Percentiles rank a stretch among this genome's conserved stretches.
Evolutionary conservation across 768 basidiomycete species (phyloP).

Genomic region (Hypholoma sublateritium): DNA sequence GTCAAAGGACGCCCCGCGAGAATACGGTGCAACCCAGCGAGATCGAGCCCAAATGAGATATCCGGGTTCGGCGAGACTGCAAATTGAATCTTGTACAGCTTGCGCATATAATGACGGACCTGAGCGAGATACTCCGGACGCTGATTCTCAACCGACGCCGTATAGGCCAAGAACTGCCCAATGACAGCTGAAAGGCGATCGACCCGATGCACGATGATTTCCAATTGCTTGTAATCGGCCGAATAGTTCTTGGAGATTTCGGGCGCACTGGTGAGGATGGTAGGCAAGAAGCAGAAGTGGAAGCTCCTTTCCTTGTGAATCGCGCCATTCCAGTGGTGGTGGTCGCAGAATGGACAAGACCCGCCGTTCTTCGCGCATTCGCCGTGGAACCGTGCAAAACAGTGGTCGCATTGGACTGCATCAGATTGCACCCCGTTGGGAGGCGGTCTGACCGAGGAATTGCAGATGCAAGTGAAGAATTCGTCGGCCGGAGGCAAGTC

Average conservation of each 20-base stretch:
- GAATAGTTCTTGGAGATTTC: constrained; percentile 80
- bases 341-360: constrained; percentile 89
- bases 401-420: constrained; percentile 90
- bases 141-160: constrained; percentile 68
- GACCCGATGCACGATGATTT: constrained; percentile 76
- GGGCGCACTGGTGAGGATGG: constrained; percentile 70
- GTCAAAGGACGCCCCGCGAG: constrained; percentile 64
- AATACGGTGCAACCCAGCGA: constrained; percentile 80
- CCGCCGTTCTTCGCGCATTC: constrained; percentile 86
- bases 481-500: constrained; percentile 79
- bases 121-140: constrained; percentile 77
- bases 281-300: constrained; percentile 80
- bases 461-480: constrained; percentile 86
- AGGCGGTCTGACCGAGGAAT: constrained; percentile 74
- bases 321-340: constrained; percentile 88
- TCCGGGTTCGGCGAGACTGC: constrained; percentile 82
- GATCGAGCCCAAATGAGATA: constrained; percentile 78
- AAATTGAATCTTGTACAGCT: constrained; percentile 86
- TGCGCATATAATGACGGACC: constrained; percentile 89
- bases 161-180: constrained; percentile 78
- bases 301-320: constrained; percentile 80
- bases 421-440: constrained; percentile 72
- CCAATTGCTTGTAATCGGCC: constrained; percentile 76
- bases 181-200: constrained; percentile 75
- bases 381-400: constrained; percentile 84